Percentiles rank a stretch among this genome's conserved stretches.
These are phyloP conservation scores for Lentinula raphanica DNA, from an alignment of 768 basidiomycete species.

Conservation along the genomic window DNA sequence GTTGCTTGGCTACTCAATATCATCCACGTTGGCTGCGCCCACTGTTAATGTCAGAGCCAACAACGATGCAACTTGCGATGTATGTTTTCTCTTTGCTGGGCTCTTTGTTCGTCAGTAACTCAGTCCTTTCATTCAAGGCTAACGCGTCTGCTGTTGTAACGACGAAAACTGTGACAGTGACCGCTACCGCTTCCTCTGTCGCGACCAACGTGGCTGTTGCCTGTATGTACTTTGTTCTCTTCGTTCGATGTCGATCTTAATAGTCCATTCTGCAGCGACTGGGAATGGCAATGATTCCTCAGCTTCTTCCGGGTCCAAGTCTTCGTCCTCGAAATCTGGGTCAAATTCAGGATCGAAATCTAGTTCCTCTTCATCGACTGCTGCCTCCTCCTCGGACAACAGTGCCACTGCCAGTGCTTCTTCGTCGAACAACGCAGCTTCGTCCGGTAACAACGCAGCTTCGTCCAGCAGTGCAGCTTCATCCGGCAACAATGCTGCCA, in stretches of 20 bases:
- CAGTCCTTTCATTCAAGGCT: background rate
- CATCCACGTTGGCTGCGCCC: background rate
- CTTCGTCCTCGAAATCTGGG: background rate
- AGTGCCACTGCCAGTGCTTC: background rate
- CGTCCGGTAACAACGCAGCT: background rate
- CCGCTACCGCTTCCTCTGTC: conserved; percentile 3
- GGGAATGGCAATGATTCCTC: background rate
- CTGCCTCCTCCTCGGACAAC: background rate
- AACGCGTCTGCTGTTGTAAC: background rate
- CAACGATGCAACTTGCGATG: background rate
- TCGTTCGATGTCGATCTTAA: background rate
- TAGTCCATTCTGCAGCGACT: background rate
- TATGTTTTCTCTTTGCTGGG: background rate
- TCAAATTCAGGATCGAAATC: background rate
- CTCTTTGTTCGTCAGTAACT: background rate
- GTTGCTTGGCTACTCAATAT: background rate
- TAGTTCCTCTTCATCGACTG: background rate
- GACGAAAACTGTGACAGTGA: conserved; percentile 2
- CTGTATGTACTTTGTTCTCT: background rate
- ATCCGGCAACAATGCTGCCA: background rate
- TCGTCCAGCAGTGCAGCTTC: background rate
- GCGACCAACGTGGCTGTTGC: background rate
- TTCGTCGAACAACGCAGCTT: background rate
- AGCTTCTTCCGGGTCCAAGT: background rate
- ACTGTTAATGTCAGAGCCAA: background rate